Evolutionary conservation across 2,329 filamentous ascomycete genomes (phyloP), one percentile per base, ranked within the genome.

Genomic region (Lachnellula occidentalis): DNA sequence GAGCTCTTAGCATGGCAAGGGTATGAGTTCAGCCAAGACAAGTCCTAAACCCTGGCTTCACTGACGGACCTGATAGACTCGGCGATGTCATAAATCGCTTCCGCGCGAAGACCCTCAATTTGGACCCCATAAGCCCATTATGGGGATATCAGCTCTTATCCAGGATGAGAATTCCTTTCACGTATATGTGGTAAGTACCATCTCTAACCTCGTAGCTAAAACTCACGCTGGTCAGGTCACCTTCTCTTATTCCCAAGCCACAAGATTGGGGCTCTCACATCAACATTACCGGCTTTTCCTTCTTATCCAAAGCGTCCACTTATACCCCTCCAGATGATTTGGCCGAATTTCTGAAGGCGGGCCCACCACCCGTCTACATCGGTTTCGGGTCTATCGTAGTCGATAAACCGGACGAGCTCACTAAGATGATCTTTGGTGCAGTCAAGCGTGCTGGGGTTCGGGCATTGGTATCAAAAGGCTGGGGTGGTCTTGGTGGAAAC

Each of bases 21-120:
- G 0, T 74, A 70, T 82, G 84, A 0, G 73, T 95, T 2, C 6
- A 2, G n/a, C 9, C 3, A 14, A 21, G 42, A 51, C 12, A 24
- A 31, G 2, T n/a, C 21, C 8, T 11, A 41, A 36, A 36, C 7
- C 53, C 12, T 31, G 14, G 27, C 22, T 11, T 53, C 12, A 34
- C 45, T 45, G 34, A 37, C 36, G 36, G 42, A n/a, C 22, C 34
- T 41, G 17, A 11, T 31, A 57, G 58, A 0, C 75, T 92, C 1
- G 88, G 88, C 1, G 88, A 91, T 66, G 73, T 92, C 19, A 81
- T 92, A 60, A 92, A 92, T 64, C 74, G 80, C 19, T 90, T 91
- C 61, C 79, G 88, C 37, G 76, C 81, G 9, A 80, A 83, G 50
- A 88, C 82, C 0, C 73, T 92, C 1, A 79, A 78, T 2, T 71